Percentiles rank a stretch among this genome's conserved stretches.
These are phyloP conservation scores for Podaxis mareebaensis DNA, from an alignment of 768 basidiomycete genomes.

Conservation along the genomic window DNA sequence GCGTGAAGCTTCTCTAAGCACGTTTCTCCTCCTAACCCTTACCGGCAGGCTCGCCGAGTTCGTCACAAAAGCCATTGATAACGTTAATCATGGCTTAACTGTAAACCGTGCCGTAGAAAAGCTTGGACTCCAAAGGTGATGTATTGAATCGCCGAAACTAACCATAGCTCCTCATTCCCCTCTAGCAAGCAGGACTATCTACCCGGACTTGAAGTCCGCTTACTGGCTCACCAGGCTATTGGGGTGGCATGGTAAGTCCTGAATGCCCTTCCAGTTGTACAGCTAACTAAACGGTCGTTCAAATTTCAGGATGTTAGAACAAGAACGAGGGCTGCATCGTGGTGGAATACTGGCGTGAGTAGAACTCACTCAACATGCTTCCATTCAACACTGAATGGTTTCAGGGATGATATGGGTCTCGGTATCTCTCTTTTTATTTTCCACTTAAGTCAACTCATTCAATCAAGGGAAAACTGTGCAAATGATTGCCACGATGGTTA, in stretches of 20 bases:
- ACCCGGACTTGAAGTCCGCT: slow-evolving; percentile 67
- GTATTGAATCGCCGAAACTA: not conserved
- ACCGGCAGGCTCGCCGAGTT: slow-evolving; percentile 58
- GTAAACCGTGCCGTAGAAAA: slow-evolving; percentile 53
- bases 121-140: slow-evolving; percentile 51
- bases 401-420: slow-evolving; percentile 71
- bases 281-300: too few species aligned
- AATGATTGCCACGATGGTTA: slow-evolving; percentile 78
- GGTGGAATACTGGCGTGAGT: slow-evolving; percentile 68
- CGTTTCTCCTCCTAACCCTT: not conserved
- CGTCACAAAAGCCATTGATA: slow-evolving; percentile 60
- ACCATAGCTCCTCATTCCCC: not conserved
- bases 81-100: slow-evolving; percentile 51
- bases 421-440: slow-evolving; percentile 29
- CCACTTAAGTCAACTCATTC: slow-evolving; percentile 2
- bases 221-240: slow-evolving; percentile 75
- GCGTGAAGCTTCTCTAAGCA: slow-evolving; percentile 3
- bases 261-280: not conserved
- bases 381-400: slow-evolving; percentile 8
- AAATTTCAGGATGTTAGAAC: slow-evolving; percentile 61
- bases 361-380: not conserved
- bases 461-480: slow-evolving; percentile 67
- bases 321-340: slow-evolving; percentile 50
- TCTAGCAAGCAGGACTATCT: slow-evolving; percentile 54
- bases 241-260: slow-evolving; percentile 66